A percentile compares a stretch with the other conserved stretches of the same genome.
Conservation (phyloP, 1,284 basidiomycete species). For the Omphalotus olearius region DNA sequence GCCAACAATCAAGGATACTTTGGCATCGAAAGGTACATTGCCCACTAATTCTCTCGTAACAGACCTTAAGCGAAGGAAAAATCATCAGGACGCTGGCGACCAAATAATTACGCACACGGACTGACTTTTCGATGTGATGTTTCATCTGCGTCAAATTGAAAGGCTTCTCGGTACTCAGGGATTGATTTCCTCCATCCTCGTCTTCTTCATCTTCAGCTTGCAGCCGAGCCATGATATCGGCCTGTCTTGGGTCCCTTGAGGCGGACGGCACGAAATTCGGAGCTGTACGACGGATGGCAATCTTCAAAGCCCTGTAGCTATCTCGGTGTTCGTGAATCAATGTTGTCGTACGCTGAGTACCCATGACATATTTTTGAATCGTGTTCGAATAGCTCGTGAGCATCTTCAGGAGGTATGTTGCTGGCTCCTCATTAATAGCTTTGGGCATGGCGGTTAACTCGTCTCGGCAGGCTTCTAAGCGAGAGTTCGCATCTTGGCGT, state of each 20-base stretch:
- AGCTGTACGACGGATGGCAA: constrained; percentile 25
- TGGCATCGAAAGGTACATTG: constrained; percentile 30
- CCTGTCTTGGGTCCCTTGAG: background rate
- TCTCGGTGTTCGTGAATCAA: constrained; percentile 23
- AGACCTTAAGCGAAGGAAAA: constrained; percentile 18
- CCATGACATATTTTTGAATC: constrained; percentile 23
- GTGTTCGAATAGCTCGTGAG: constrained; percentile 26
- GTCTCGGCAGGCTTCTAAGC: background rate
- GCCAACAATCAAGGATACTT: constrained; percentile 23
- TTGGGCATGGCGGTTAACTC: background rate
- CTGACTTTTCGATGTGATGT: constrained; percentile 28
- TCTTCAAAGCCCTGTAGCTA: constrained; percentile 24
- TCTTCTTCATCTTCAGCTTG: constrained; percentile 9
- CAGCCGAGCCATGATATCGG: background rate
- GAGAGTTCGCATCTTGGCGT: constrained; percentile 2
- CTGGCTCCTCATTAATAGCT: constrained; percentile 25
- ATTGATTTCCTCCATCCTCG: background rate
- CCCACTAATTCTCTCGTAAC: constrained; percentile 30
- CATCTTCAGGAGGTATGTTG: constrained; percentile 27
- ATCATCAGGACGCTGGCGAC: background rate
- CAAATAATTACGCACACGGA: constrained; percentile 1
- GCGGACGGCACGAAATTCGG: constrained; percentile 26
- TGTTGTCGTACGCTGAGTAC: constrained; percentile 17
- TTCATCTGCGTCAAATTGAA: constrained; percentile 29
- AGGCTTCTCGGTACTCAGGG: background rate